Conservation (phyloP, 805 yeast genomes). For the Candida coquimbonensis region DNA sequence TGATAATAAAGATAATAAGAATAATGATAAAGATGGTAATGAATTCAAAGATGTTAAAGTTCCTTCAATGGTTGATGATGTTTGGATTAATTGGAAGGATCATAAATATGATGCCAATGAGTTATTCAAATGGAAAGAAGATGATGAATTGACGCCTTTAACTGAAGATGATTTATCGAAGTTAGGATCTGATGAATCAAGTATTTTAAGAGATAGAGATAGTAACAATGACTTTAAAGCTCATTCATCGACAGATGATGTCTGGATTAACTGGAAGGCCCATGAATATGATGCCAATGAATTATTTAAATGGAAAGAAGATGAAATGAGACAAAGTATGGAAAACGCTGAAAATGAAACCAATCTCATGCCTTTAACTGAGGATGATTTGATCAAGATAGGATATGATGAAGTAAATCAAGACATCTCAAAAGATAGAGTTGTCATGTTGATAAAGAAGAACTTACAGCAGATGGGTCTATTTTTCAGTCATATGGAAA, state of each 20-base stretch:
- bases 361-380: constrained; percentile 5
- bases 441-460: constrained; percentile 1
- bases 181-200: no score
- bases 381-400: constrained; percentile 2
- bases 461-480: background rate
- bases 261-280: background rate
- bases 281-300: background rate
- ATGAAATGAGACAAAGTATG: background rate
- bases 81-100: no score
- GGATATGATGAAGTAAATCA: background rate
- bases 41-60: background rate
- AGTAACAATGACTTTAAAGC: background rate
- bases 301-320: background rate
- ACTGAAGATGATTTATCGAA: no score
- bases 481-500: background rate
- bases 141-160: no score
- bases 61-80: no score
- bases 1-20: no score
- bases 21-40: background rate
- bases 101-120: background rate
- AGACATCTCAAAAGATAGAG: constrained; percentile 3
- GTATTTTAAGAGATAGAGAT: no score
- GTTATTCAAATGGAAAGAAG: background rate
- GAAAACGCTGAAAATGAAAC: background rate
- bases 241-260: background rate